Percentiles rank a stretch among this genome's conserved stretches.
These are phyloP conservation scores for Xenoacremonium recifei DNA, from an alignment of 2,329 filamentous ascomycete genomes.

Conservation along the genomic window DNA sequence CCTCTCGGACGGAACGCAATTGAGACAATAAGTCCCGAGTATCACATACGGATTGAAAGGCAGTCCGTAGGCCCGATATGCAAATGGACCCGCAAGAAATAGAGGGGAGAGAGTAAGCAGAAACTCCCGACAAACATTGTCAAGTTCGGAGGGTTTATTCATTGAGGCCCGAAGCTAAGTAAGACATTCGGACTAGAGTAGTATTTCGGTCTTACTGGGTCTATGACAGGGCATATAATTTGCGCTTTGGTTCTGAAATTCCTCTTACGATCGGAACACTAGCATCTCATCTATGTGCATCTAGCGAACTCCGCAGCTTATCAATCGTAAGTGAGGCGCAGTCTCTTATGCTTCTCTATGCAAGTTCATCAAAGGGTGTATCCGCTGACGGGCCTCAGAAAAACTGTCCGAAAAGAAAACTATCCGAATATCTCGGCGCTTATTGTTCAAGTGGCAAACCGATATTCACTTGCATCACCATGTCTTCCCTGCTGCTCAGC, in stretches of 20 bases:
- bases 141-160: not conserved
- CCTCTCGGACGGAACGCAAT: not conserved
- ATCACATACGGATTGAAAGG: not conserved
- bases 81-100: not conserved
- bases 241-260: not conserved
- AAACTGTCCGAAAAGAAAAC: not conserved
- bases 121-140: not conserved
- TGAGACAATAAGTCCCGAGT: not conserved
- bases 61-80: too few species aligned
- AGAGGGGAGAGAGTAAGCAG: not conserved
- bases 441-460: too few species aligned
- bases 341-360: not conserved
- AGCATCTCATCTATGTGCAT: not conserved
- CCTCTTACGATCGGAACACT: too few species aligned
- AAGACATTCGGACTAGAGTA: not conserved
- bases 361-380: not conserved
- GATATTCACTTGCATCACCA: too few species aligned
- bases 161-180: not conserved
- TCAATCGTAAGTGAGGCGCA: not conserved
- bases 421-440: not conserved
- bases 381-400: not conserved
- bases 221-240: not conserved
- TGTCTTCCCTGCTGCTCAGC: not conserved
- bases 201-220: not conserved
- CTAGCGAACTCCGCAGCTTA: not conserved